Percentiles rank a stretch among this genome's conserved stretches.
phyloP scores from a whole-genome alignment of 2,329 filamentous ascomycete species.

The Xenoacremonium recifei region DNA sequence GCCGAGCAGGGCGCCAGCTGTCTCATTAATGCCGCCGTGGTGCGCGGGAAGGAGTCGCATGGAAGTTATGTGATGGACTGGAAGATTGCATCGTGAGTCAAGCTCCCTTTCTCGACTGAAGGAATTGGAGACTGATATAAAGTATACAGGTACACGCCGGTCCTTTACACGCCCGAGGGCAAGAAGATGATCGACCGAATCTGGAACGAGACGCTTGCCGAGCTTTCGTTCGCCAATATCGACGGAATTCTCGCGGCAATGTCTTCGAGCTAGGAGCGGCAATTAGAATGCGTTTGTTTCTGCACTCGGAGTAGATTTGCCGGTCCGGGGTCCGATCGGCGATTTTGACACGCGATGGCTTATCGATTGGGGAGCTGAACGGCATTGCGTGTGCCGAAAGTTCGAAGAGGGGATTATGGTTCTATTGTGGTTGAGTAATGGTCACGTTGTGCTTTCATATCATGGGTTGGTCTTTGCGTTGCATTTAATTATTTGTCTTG shows the following conservation, averaged over 20 bases:
- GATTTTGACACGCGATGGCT: neutral
- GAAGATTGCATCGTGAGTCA: conserved; percentile 22
- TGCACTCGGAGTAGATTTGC: neutral
- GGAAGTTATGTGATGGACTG: conserved; percentile 23
- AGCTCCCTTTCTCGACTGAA: neutral
- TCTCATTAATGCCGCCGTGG: conserved; percentile 19
- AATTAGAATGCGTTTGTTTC: neutral
- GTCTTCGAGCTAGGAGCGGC: neutral
- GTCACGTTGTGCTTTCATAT: too few relatives aligned
- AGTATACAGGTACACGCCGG: conserved; percentile 29
- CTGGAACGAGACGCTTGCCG: conserved; percentile 38
- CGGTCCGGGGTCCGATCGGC: neutral
- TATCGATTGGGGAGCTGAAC: too few relatives aligned
- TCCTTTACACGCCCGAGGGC: conserved; percentile 34
- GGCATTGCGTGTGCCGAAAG: too few relatives aligned
- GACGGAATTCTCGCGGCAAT: conserved; percentile 14
- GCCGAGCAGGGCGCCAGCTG: conserved; percentile 17
- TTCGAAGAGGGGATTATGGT: too few relatives aligned
- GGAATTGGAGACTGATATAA: conserved; percentile 7
- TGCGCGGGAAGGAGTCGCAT: conserved; percentile 20
- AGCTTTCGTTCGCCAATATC: conserved; percentile 32
- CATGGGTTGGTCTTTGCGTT: too few relatives aligned
- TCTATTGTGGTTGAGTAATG: too few relatives aligned
- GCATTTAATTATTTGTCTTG: too few relatives aligned
- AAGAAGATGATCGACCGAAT: conserved; percentile 32